Evolutionary conservation across 805 yeast genomes (phyloP).

Genomic region (Lachancea fermentati): DNA sequence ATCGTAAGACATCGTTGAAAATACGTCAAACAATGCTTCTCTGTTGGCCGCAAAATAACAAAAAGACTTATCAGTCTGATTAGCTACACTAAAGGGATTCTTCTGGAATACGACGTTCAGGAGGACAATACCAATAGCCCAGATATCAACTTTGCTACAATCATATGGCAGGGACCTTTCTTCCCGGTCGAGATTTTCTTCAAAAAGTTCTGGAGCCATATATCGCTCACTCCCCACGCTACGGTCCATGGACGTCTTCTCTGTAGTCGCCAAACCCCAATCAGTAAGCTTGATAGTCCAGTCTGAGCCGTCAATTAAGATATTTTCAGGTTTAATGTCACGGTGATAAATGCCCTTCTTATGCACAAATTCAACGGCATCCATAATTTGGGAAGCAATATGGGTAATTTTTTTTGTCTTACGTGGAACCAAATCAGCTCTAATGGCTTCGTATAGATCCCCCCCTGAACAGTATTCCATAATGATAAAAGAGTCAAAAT

Average conservation of each 20-base stretch:
- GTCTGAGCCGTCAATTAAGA: constrained; percentile 47
- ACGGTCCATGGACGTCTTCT: constrained; percentile 56
- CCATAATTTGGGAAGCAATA: constrained; percentile 58
- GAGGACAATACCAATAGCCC: constrained; percentile 85
- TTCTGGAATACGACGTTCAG: constrained; percentile 82
- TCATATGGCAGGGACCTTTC: constrained; percentile 54
- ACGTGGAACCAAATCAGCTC: constrained; percentile 52
- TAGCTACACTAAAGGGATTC: constrained; percentile 80
- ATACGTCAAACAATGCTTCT: constrained; percentile 86
- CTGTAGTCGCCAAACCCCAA: constrained; percentile 65
- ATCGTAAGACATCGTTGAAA: constrained; percentile 82
- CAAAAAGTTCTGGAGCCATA: constrained; percentile 93
- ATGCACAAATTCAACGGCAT: constrained; percentile 77
- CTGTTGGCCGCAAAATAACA: constrained; percentile 80
- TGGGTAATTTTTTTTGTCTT: constrained; percentile 40
- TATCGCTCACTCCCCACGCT: constrained; percentile 87
- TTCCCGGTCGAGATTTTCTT: constrained; percentile 35
- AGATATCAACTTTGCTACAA: constrained; percentile 76
- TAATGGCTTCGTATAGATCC: constrained; percentile 77
- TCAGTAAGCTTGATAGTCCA: constrained; percentile 63
- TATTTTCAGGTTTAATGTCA: constrained; percentile 77
- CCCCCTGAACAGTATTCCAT: constrained; percentile 86
- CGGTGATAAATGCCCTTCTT: constrained; percentile 66
- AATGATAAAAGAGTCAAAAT: constrained; percentile 62
- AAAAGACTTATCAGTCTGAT: constrained; percentile 74